Percentiles rank a stretch among this genome's conserved stretches.
These are phyloP conservation scores for Thinopyrum obtusiflorum DNA, from an alignment of 202 grass and related monocot species.

Conservation along the genomic window DNA sequence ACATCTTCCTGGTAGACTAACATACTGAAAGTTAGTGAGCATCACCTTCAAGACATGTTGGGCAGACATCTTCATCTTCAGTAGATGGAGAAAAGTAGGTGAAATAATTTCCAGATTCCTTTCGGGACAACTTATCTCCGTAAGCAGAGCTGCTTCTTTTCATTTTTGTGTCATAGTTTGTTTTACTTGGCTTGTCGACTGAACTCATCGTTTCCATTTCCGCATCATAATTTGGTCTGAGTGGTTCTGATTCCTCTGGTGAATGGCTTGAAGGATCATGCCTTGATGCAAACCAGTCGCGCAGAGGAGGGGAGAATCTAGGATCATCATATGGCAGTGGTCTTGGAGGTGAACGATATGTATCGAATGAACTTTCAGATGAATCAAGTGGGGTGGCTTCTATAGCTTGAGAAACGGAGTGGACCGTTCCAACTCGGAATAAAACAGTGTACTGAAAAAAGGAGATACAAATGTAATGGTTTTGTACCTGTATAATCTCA, in stretches of 20 bases:
- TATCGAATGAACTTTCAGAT: constrained; percentile 60
- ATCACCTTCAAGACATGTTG: constrained; percentile 97
- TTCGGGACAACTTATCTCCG: constrained; percentile 48
- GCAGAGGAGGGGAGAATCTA: constrained; percentile 56
- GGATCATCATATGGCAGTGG: constrained; percentile 96
- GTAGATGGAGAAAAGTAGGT: constrained; percentile 64
- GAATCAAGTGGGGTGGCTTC: constrained; percentile 55
- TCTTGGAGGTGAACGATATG: constrained; percentile 74
- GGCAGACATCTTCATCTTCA: constrained; percentile 95
- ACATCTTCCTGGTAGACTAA: background rate
- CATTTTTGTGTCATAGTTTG: constrained; percentile 64
- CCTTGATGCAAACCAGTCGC: constrained; percentile 53
- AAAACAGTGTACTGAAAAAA: constrained; percentile 69
- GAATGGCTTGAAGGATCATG: constrained; percentile 57
- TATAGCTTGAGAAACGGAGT: constrained; percentile 57
- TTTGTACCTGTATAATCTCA: background rate
- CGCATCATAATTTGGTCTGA: constrained; percentile 50
- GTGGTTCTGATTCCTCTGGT: constrained; percentile 66
- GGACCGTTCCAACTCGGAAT: constrained; percentile 62
- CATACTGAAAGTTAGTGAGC: background rate
- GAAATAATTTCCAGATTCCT: constrained; percentile 50
- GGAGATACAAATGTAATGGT: constrained; percentile 11
- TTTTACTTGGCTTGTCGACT: constrained; percentile 51
- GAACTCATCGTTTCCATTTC: constrained; percentile 51
- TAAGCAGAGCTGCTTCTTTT: constrained; percentile 57